phyloP scores from a whole-genome alignment of 2,329 filamentous ascomycete genomes.

The Amauroascus verrucosus region DNA sequence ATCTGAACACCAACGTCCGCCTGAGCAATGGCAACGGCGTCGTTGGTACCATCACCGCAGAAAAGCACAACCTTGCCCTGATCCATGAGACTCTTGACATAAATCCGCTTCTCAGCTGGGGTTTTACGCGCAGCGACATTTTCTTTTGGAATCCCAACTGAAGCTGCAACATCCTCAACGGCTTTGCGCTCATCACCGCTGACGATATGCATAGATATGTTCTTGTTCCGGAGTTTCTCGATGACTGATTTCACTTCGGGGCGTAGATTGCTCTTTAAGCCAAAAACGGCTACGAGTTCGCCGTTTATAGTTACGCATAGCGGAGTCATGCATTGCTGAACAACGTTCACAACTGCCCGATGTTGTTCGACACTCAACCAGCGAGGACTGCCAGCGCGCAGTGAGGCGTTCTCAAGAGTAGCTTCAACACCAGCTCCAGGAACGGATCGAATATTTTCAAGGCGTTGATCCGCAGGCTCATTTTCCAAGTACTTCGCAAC shows the following conservation, averaged over 20 bases:
- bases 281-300: conserved; percentile 39
- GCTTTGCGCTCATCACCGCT: conserved; percentile 47
- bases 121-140: conserved; percentile 40
- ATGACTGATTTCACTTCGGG: conserved; percentile 45
- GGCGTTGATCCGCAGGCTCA: conserved; percentile 1
- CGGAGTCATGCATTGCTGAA: conserved; percentile 39
- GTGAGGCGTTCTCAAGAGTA: conserved; percentile 8
- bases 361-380: conserved; percentile 30
- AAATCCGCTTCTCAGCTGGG: conserved; percentile 46
- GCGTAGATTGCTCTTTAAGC: conserved; percentile 40
- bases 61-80: conserved; percentile 50
- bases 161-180: conserved; percentile 40
- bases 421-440: conserved; percentile 26
- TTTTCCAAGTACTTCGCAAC: conserved; percentile 35
- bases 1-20: conserved; percentile 64
- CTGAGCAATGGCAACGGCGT: conserved; percentile 60
- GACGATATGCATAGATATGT: conserved; percentile 46
- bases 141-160: conserved; percentile 31
- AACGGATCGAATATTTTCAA: conserved; percentile 19
- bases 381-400: conserved; percentile 25
- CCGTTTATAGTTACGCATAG: conserved; percentile 48
- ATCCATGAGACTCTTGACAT: conserved; percentile 35
- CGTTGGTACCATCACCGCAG: conserved; percentile 69
- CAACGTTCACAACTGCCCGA: conserved; percentile 25
- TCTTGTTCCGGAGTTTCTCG: conserved; percentile 38